Percentiles rank a stretch among this genome's conserved stretches.
These are phyloP conservation scores for Blepharisma stoltei DNA, from an alignment of 73 alveolate species.

Conservation along the genomic window DNA sequence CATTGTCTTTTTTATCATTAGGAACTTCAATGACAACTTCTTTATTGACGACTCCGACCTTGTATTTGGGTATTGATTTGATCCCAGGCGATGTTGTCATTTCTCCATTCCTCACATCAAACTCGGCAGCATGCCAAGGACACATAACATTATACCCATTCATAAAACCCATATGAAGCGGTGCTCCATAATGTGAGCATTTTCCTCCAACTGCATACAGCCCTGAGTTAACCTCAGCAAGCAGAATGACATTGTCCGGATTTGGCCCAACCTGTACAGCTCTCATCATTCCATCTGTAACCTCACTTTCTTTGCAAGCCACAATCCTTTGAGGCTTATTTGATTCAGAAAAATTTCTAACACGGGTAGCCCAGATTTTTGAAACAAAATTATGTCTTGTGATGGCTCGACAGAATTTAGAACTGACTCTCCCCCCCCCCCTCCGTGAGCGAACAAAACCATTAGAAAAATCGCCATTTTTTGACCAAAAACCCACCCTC, in stretches of 20 bases:
- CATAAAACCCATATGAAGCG: constrained; percentile 66
- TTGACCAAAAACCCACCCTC: too few species aligned
- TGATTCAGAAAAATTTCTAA: not conserved
- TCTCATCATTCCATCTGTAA: constrained; percentile 50
- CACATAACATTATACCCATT: constrained; percentile 78
- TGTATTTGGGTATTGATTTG: constrained; percentile 76
- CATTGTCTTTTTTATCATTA: constrained; percentile 30
- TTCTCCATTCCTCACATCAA: constrained; percentile 74
- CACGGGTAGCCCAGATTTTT: not conserved
- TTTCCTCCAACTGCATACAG: constrained; percentile 43
- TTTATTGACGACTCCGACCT: constrained; percentile 66
- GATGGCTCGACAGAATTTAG: too few species aligned
- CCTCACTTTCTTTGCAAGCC: constrained; percentile 37
- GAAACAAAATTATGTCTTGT: too few species aligned
- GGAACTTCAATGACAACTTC: constrained; percentile 67
- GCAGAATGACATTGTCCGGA: constrained; percentile 52
- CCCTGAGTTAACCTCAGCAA: constrained; percentile 47
- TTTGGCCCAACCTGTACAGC: constrained; percentile 51
- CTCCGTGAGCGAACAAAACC: too few species aligned
- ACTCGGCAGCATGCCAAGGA: constrained; percentile 92
- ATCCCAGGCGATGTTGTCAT: constrained; percentile 81
- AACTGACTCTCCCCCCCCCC: too few species aligned
- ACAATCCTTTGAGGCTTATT: constrained; percentile 31
- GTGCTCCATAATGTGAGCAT: constrained; percentile 91
- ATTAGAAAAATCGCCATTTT: too few species aligned